Evolutionary conservation across 176 grass and related monocot species (phyloP).

Genomic region (Carex myosuroides): DNA sequence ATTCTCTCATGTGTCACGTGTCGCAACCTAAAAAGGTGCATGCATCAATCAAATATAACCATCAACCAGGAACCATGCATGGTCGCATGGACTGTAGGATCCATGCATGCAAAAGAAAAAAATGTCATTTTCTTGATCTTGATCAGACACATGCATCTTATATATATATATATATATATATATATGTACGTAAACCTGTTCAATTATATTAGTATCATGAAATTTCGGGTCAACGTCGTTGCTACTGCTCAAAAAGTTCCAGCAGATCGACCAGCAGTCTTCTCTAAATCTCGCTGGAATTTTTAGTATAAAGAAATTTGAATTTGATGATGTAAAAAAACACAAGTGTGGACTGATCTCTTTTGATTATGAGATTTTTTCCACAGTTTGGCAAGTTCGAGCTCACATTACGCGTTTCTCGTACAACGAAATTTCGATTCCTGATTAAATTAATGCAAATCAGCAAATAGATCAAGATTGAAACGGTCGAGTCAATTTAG

Average conservation of each 20-base stretch:
- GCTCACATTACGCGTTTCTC: too few relatives aligned
- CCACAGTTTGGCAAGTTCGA: too few relatives aligned
- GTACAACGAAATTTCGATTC: too few relatives aligned
- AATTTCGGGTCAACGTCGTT: not conserved
- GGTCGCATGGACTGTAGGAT: not conserved
- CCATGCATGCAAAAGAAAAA: not conserved
- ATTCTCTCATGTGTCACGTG: not conserved
- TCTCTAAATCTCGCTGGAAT: not conserved
- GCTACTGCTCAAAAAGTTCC: not conserved
- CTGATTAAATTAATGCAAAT: too few relatives aligned
- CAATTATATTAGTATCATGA: not conserved
- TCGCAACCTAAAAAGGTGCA: not conserved
- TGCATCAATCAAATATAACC: not conserved
- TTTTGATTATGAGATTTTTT: too few relatives aligned
- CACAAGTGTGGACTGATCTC: too few relatives aligned
- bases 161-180: too few relatives aligned
- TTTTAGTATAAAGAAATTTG: not conserved
- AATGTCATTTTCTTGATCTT: not conserved
- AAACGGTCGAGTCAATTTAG: too few relatives aligned
- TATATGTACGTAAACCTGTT: not conserved
- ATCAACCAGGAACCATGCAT: not conserved
- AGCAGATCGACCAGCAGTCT: not conserved
- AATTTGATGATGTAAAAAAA: not conserved
- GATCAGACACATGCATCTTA: not conserved
- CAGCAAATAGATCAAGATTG: too few relatives aligned